Evolutionary conservation across 352 stramenopile species (phyloP).

Genomic region (Globisporangium barbulae): DNA sequence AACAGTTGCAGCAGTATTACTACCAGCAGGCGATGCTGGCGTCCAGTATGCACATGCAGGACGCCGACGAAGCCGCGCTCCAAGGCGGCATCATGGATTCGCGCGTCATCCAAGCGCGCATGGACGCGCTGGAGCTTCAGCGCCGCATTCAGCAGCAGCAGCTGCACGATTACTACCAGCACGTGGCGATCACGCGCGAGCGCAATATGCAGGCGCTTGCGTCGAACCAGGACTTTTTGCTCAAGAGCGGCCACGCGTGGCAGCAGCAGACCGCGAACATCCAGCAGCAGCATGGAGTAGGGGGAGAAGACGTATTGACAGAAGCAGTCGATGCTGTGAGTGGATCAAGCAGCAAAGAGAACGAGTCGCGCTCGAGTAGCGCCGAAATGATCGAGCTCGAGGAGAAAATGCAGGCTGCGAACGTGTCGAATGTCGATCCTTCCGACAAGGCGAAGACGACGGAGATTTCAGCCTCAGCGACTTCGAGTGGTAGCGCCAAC

Average conservation of each 20-base stretch:
- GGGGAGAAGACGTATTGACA: constrained; percentile 9
- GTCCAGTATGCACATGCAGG: constrained; percentile 26
- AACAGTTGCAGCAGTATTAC: constrained; percentile 60
- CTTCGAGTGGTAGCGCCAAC: not conserved
- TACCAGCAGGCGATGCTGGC: constrained; percentile 62
- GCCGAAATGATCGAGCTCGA: constrained; percentile 3
- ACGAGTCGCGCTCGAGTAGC: not conserved
- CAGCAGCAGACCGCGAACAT: constrained; percentile 33
- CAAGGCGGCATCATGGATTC: constrained; percentile 56
- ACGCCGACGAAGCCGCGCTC: constrained; percentile 22
- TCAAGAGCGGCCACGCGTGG: constrained; percentile 36
- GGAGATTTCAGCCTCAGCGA: not conserved
- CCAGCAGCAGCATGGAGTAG: constrained; percentile 17
- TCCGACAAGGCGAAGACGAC: not conserved
- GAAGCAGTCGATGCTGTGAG: constrained; percentile 7
- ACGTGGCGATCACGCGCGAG: constrained; percentile 41
- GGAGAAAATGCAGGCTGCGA: constrained; percentile 6
- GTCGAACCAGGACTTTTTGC: constrained; percentile 43
- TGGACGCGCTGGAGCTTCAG: constrained; percentile 51
- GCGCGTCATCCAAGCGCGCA: constrained; percentile 54
- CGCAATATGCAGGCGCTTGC: constrained; percentile 52
- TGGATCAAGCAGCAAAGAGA: constrained; percentile 2
- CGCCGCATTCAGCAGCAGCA: constrained; percentile 41
- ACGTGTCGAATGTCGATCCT: not conserved
- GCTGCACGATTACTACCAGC: constrained; percentile 53